Conservation (phyloP, 2,329 filamentous ascomycete species). For the Sporothrix brunneoviolacea region DNA sequence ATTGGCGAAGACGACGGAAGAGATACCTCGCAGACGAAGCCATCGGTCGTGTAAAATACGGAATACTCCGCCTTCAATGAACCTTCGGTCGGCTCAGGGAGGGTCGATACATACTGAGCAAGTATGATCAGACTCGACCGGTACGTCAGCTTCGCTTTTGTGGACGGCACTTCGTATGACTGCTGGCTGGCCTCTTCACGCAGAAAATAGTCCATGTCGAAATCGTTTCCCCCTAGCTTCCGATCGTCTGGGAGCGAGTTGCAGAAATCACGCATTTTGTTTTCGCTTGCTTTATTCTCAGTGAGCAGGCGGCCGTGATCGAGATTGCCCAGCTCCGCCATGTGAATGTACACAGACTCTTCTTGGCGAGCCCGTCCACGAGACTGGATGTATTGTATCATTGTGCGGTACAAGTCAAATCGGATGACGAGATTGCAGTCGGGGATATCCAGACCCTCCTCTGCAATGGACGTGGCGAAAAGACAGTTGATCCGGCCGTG, state of each 20-base stretch:
- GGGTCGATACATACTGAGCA: conserved; percentile 63
- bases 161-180: conserved; percentile 54
- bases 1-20: conserved; percentile 71
- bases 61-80: conserved; percentile 50
- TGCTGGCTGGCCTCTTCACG: conserved; percentile 43
- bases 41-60: conserved; percentile 39
- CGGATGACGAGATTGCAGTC: conserved; percentile 62
- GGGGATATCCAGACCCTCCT: conserved; percentile 62
- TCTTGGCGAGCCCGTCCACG: conserved; percentile 74
- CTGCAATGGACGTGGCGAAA: conserved; percentile 60
- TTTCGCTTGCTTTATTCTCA: conserved; percentile 55
- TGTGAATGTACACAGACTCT: conserved; percentile 74
- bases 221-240: conserved; percentile 54
- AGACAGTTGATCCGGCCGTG: conserved; percentile 55
- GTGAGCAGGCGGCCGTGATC: conserved; percentile 50
- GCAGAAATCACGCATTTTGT: conserved; percentile 69
- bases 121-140: conserved; percentile 66
- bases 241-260: conserved; percentile 66
- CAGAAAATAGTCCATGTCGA: conserved; percentile 49
- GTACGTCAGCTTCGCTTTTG: conserved; percentile 74
- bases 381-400: conserved; percentile 94
- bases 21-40: conserved; percentile 70
- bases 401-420: conserved; percentile 81
- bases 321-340: conserved; percentile 67
- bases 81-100: conserved; percentile 43